Evolutionary conservation across 1,139 yeast genomes (phyloP).

Genomic region (Yamadazyma triangularis): DNA sequence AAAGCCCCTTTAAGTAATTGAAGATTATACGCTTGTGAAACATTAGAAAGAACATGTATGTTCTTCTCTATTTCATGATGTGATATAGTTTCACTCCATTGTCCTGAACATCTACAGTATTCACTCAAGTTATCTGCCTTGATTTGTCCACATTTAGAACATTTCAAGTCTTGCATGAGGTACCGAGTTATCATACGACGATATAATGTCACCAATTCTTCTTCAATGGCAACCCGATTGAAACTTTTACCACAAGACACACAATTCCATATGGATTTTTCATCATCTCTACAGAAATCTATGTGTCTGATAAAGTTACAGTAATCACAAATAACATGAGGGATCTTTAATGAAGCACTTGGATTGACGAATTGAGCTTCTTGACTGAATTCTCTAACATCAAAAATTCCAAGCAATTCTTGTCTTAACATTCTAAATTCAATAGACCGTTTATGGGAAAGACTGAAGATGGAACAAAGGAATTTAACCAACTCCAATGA

Average conservation of each 20-base stretch:
- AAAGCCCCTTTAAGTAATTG: slow-evolving; percentile 50
- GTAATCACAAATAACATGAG: slow-evolving; percentile 71
- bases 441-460: slow-evolving; percentile 60
- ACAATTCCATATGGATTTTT: slow-evolving; percentile 59
- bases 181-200: slow-evolving; percentile 53
- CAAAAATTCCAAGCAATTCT: slow-evolving; percentile 67
- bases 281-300: slow-evolving; percentile 73
- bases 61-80: slow-evolving; percentile 41
- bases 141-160: slow-evolving; percentile 69
- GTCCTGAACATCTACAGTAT: slow-evolving; percentile 86
- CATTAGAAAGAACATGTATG: slow-evolving; percentile 49
- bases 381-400: slow-evolving; percentile 77
- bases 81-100: slow-evolving; percentile 62
- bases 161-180: slow-evolving; percentile 76
- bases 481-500: slow-evolving; percentile 74
- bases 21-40: slow-evolving; percentile 59
- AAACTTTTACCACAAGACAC: slow-evolving; percentile 60
- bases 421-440: slow-evolving; percentile 76
- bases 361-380: slow-evolving; percentile 79
- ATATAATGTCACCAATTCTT: slow-evolving; percentile 64
- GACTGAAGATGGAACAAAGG: slow-evolving; percentile 65
- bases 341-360: slow-evolving; percentile 60
- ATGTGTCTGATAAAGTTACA: slow-evolving; percentile 74
- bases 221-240: slow-evolving; percentile 72
- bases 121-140: slow-evolving; percentile 66